Evolutionary conservation across 139 green algal species (phyloP).

Genomic region (Ulvella scutata): DNA sequence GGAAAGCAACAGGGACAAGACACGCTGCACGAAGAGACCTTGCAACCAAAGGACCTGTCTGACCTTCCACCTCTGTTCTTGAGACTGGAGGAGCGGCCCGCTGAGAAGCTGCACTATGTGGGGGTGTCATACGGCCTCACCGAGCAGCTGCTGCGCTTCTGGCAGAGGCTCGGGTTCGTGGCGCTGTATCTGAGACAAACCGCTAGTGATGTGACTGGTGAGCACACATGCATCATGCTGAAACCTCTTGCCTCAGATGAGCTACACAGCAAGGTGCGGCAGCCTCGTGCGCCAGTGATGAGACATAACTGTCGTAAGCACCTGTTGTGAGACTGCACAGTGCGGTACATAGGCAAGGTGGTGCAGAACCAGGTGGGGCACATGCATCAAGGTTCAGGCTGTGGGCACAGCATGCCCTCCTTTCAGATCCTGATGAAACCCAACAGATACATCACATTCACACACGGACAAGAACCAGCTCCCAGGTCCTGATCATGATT

Average conservation of each 20-base stretch:
- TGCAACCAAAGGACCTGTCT: conserved; percentile 40
- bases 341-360: too few species aligned
- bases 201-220: conserved; percentile 66
- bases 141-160: conserved; percentile 85
- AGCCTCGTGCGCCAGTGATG: background rate
- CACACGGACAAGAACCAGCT: too few species aligned
- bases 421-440: too few species aligned
- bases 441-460: too few species aligned
- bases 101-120: conserved; percentile 86
- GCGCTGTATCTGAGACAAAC: conserved; percentile 91
- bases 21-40: conserved; percentile 49
- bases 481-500: too few species aligned
- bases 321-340: too few species aligned
- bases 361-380: too few species aligned
- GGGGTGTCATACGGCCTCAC: conserved; percentile 87
- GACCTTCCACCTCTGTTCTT: conserved; percentile 80
- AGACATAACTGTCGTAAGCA: too few species aligned
- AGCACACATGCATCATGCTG: conserved; percentile 88
- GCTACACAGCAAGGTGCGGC: conserved; percentile 45
- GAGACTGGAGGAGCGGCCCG: conserved; percentile 49
- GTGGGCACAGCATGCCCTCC: too few species aligned
- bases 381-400: too few species aligned
- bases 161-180: conserved; percentile 49
- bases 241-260: conserved; percentile 46
- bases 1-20: conserved; percentile 4